A percentile compares a stretch with the other conserved stretches of the same genome.
These are phyloP conservation scores for Salicornia ramosissima DNA, from an alignment of 148 eudicot species.

Conservation along the genomic window DNA sequence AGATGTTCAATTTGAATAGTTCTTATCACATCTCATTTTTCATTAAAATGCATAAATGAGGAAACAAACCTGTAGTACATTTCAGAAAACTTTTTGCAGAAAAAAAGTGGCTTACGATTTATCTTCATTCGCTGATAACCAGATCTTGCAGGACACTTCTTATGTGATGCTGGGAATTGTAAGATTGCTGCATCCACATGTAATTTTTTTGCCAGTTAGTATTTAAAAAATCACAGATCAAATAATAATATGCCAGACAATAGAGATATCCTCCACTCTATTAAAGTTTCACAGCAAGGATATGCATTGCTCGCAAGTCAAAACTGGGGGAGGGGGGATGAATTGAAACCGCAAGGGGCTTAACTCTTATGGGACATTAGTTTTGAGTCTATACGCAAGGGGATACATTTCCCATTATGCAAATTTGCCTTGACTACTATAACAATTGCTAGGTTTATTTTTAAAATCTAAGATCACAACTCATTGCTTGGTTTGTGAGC, in stretches of 20 bases:
- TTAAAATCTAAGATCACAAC: background rate
- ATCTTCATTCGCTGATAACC: conserved; percentile 83
- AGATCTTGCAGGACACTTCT: conserved; percentile 75
- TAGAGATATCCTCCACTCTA: background rate
- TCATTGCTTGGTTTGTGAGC: too few relatives aligned
- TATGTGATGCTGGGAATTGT: conserved; percentile 77
- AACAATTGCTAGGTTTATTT: background rate
- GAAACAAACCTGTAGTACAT: conserved; percentile 4
- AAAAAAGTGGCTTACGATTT: conserved; percentile 51
- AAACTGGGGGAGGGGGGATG: too few relatives aligned
- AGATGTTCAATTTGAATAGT: background rate
- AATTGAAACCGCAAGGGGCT: background rate
- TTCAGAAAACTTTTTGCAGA: conserved; percentile 15
- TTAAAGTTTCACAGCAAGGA: conserved; percentile 1
- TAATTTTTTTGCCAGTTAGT: conserved; percentile 35
- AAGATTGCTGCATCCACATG: conserved; percentile 79
- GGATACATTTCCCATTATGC: background rate
- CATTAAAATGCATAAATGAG: background rate
- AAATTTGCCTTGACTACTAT: background rate
- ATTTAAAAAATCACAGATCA: conserved; percentile 1
- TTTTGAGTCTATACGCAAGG: background rate
- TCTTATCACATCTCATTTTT: background rate
- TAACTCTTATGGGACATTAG: background rate
- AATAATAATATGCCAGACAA: background rate
- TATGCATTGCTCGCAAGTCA: background rate